A percentile compares a stretch with the other conserved stretches of the same genome.
Conservation (phyloP, 2,329 filamentous ascomycete genomes). For the Aspergillus fijiensis region DNA sequence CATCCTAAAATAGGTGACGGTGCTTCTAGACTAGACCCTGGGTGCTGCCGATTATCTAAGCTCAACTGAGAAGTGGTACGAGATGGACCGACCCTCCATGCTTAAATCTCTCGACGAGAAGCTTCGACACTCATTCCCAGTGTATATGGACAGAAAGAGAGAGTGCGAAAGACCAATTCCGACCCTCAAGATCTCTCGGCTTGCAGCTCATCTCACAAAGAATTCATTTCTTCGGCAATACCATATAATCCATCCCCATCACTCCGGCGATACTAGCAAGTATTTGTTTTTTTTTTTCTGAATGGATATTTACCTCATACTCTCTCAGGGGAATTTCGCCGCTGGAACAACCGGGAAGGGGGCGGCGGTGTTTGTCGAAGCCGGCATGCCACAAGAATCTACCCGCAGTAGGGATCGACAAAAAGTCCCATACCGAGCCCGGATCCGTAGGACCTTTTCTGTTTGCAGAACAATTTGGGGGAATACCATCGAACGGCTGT, state of each 20-base stretch:
- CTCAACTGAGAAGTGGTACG: background rate
- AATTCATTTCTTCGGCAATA: background rate
- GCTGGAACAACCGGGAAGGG: constrained; percentile 1
- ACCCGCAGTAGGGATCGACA: constrained; percentile 7
- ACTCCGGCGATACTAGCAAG: background rate
- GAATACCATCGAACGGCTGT: background rate
- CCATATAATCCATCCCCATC: background rate
- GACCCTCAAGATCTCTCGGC: too few species aligned
- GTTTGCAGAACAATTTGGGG: constrained; percentile 4
- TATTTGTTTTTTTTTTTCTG: background rate
- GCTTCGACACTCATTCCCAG: background rate
- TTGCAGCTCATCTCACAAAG: background rate
- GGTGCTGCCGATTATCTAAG: background rate
- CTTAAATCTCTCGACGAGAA: background rate
- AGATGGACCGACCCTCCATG: background rate
- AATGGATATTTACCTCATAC: background rate
- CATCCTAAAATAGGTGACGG: background rate
- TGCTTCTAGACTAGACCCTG: background rate
- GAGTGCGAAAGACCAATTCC: too few species aligned
- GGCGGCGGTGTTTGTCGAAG: constrained; percentile 3
- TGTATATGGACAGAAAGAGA: too few species aligned
- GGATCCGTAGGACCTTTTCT: background rate
- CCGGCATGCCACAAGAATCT: constrained; percentile 4
- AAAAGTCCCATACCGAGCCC: background rate
- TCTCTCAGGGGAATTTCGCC: constrained; percentile 1